Percentiles rank a stretch among this genome's conserved stretches.
Conservation (phyloP, 2,329 filamentous ascomycete genomes). For the Diaporthe nobilis region DNA sequence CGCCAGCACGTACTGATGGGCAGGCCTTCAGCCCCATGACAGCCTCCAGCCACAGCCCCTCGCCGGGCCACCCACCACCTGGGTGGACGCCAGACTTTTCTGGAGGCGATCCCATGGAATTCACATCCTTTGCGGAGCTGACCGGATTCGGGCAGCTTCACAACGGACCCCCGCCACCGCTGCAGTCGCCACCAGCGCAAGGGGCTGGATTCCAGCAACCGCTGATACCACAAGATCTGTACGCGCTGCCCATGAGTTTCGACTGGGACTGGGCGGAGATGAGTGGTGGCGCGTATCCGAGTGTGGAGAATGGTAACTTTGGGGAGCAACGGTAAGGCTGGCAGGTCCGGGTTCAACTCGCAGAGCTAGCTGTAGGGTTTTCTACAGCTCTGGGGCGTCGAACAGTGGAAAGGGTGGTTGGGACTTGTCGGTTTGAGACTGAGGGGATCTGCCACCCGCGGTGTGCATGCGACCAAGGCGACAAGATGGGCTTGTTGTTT, state of each 20-base stretch:
- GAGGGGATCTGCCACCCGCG: background rate
- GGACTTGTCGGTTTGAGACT: background rate
- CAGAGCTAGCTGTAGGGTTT: background rate
- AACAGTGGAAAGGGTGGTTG: background rate
- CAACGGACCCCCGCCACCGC: conserved; percentile 46
- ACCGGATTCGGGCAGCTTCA: conserved; percentile 57
- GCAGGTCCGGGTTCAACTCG: background rate
- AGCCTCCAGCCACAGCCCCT: conserved; percentile 56
- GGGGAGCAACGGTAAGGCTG: conserved; percentile 44
- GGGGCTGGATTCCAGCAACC: conserved; percentile 80
- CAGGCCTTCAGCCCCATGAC: conserved; percentile 57
- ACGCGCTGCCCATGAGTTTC: conserved; percentile 95
- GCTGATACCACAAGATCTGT: conserved; percentile 92
- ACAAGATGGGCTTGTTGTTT: background rate
- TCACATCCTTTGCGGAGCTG: conserved; percentile 60
- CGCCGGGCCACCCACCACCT: conserved; percentile 59
- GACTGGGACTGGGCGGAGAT: conserved; percentile 88
- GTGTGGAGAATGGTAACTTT: conserved; percentile 74
- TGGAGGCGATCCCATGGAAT: conserved; percentile 49
- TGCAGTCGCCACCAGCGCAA: conserved; percentile 54
- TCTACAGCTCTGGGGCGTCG: background rate
- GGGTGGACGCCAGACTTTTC: conserved; percentile 65
- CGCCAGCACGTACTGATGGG: conserved; percentile 45
- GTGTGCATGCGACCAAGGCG: background rate
- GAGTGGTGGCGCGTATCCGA: conserved; percentile 75